These are phyloP conservation scores for Neofusicoccum parvum DNA, from an alignment of 2,329 filamentous ascomycete genomes.

Conservation along the genomic window DNA sequence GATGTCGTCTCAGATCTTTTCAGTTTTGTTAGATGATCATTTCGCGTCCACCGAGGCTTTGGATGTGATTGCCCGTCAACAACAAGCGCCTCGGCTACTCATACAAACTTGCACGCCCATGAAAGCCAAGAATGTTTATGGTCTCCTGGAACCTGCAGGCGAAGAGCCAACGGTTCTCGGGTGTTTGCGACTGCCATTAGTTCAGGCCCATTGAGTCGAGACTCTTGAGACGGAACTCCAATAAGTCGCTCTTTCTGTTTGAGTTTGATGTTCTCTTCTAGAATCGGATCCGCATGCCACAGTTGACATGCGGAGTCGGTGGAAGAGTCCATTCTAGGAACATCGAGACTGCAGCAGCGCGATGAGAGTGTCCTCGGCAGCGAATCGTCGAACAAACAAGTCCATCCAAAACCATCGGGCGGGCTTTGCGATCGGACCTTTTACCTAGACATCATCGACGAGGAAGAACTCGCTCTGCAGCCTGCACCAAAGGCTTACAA, in stretches of 20 bases:
- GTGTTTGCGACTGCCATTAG: constrained; percentile 21
- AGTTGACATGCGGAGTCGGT: background rate
- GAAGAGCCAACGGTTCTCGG: background rate
- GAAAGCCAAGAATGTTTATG: background rate
- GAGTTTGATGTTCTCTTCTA: constrained; percentile 19
- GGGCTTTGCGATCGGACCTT: constrained; percentile 19
- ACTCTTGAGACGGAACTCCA: constrained; percentile 16
- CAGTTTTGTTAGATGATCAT: constrained; percentile 19
- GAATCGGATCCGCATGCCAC: background rate
- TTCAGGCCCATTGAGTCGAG: constrained; percentile 7
- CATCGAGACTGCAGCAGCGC: background rate
- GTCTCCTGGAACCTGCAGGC: constrained; percentile 4
- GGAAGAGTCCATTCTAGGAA: background rate
- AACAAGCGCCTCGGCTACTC: constrained; percentile 1
- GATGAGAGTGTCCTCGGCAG: constrained; percentile 11
- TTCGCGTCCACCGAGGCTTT: constrained; percentile 9
- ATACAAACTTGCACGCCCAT: background rate
- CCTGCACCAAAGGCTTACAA: background rate
- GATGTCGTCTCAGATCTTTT: constrained; percentile 22
- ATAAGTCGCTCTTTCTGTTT: constrained; percentile 12
- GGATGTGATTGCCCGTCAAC: background rate
- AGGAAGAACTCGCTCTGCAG: background rate
- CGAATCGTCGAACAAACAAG: background rate
- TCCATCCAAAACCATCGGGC: background rate
- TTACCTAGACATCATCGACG: constrained; percentile 20